phyloP scores from a whole-genome alignment of 1,284 basidiomycete species.

The Sporisorium iseilematis-ciliati region DNA sequence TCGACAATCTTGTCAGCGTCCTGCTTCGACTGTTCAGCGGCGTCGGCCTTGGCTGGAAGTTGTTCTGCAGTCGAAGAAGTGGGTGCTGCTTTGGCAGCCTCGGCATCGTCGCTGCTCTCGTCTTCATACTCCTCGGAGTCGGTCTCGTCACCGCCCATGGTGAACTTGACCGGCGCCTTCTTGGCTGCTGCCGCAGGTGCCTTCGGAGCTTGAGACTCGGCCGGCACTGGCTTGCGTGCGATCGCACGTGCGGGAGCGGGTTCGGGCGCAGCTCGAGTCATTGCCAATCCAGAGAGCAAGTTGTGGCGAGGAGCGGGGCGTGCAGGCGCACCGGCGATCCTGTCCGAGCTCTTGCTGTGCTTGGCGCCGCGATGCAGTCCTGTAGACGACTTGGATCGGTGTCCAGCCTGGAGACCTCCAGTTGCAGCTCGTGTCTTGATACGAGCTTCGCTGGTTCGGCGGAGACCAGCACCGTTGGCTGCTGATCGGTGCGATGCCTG shows the following conservation, averaged over 20 bases:
- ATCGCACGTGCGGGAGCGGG: slow-evolving; percentile 27
- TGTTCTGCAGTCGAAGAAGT: slow-evolving; percentile 4
- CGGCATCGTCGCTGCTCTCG: slow-evolving; percentile 36
- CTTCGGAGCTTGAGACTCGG: slow-evolving; percentile 10
- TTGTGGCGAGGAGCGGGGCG: slow-evolving; percentile 43
- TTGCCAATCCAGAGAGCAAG: slow-evolving; percentile 46
- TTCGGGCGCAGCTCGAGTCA: slow-evolving; percentile 49
- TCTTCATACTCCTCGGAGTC: slow-evolving; percentile 62
- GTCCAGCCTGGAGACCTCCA: slow-evolving; percentile 29
- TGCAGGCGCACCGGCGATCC: slow-evolving; percentile 25
- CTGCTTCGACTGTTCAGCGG: slow-evolving; percentile 7
- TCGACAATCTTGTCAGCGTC: slow-evolving; percentile 34
- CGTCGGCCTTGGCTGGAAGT: slow-evolving; percentile 4
- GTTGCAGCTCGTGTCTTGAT: slow-evolving; percentile 13
- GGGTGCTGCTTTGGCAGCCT: not conserved
- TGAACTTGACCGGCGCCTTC: slow-evolving; percentile 60
- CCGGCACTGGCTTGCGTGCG: slow-evolving; percentile 43
- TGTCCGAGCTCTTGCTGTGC: slow-evolving; percentile 53
- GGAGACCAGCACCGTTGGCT: slow-evolving; percentile 21
- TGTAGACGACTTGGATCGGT: slow-evolving; percentile 49
- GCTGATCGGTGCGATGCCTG: slow-evolving; percentile 39
- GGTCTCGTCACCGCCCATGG: slow-evolving; percentile 62
- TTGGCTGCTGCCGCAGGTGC: slow-evolving; percentile 24
- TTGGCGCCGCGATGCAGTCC: slow-evolving; percentile 42
- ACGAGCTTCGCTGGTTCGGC: slow-evolving; percentile 34